Percentiles rank a stretch among this genome's conserved stretches.
Evolutionary conservation across 768 basidiomycete species (phyloP).

Genomic region (Phanerodontia chrysosporium): DNA sequence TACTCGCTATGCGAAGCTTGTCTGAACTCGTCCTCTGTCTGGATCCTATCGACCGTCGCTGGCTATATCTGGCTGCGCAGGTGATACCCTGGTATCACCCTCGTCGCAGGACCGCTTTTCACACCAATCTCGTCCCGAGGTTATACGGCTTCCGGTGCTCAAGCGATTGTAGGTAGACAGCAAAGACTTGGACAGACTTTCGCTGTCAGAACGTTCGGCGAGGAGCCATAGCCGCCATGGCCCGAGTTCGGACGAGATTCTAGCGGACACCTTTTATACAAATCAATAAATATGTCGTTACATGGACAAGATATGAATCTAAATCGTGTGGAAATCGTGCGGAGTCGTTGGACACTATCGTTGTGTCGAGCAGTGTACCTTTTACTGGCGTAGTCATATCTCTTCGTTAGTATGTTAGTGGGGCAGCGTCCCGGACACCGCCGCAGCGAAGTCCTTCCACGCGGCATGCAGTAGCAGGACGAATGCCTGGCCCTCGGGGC

Average conservation of each 20-base stretch:
- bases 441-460: constrained; percentile 21
- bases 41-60: not conserved
- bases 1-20: constrained; percentile 4
- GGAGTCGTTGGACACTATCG: too few relatives aligned
- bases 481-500: constrained; percentile 61
- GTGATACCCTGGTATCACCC: not conserved
- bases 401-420: not conserved
- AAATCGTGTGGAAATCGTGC: not conserved
- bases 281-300: too few relatives aligned
- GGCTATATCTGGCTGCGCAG: not conserved
- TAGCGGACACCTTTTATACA: too few relatives aligned
- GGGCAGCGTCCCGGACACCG: not conserved
- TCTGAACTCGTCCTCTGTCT: constrained; percentile 2
- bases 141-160: not conserved
- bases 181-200: constrained; percentile 37
- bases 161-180: constrained; percentile 15
- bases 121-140: not conserved
- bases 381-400: not conserved
- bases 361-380: not conserved
- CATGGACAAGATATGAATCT: not conserved
- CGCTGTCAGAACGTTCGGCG: too few relatives aligned
- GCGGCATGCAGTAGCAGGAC: constrained; percentile 51
- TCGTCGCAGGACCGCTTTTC: not conserved
- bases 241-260: constrained; percentile 39
- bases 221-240: constrained; percentile 27